A percentile compares a stretch with the other conserved stretches of the same genome.
Conservation (phyloP, 2,329 filamentous ascomycete genomes). For the Colletotrichum ledebouriae region DNA sequence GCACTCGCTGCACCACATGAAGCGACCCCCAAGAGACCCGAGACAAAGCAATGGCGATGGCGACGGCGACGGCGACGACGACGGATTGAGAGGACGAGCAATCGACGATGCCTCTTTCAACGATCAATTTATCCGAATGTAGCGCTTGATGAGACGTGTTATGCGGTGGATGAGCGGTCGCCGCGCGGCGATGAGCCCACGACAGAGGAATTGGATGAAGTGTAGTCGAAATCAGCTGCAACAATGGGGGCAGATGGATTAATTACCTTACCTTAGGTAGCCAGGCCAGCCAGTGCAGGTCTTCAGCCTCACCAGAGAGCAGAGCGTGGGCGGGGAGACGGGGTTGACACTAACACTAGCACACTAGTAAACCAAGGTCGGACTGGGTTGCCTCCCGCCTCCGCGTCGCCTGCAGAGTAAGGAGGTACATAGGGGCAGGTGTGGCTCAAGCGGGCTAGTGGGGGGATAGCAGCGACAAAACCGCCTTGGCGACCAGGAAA, state of each 20-base stretch:
- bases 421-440: constrained; percentile 21
- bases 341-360: constrained; percentile 9
- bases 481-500: constrained; percentile 14
- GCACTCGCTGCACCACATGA: constrained; percentile 42
- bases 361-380: constrained; percentile 22
- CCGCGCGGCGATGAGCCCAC: constrained; percentile 43
- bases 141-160: constrained; percentile 1
- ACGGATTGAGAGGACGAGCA: constrained; percentile 21
- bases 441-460: constrained; percentile 29
- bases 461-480: neutral
- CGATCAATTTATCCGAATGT: neutral
- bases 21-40: constrained; percentile 25
- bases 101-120: constrained; percentile 7
- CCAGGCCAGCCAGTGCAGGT: constrained; percentile 16
- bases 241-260: constrained; percentile 41
- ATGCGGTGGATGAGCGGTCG: constrained; percentile 37
- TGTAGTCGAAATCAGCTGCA: constrained; percentile 31
- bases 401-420: constrained; percentile 32
- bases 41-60: constrained; percentile 36
- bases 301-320: constrained; percentile 39
- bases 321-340: constrained; percentile 8
- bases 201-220: constrained; percentile 40
- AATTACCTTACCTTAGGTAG: constrained; percentile 33
- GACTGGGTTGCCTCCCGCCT: constrained; percentile 43
- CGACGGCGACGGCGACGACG: neutral